Evolutionary conservation across 2,329 filamentous ascomycete genomes (phyloP), one percentile per base, ranked within the genome.

Genomic region (Fusarium buharicum): DNA sequence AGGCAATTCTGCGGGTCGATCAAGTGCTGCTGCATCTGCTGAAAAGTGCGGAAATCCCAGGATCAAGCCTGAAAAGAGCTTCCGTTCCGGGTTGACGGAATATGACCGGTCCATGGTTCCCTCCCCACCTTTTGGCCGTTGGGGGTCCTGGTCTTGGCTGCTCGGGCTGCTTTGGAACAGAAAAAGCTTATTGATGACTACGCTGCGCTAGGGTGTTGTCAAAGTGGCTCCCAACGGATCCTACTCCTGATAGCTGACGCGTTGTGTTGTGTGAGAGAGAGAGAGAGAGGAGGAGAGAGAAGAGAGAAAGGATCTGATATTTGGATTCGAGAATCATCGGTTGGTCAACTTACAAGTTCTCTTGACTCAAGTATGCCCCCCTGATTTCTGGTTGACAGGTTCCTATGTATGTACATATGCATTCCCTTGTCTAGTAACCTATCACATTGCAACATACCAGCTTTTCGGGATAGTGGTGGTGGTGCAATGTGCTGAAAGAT

Each of bases 51-150:
- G 22, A 24, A 30, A 30, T 30, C 28, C 12, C 10, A 31, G 34
- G 24, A 24, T 46, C 17, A 17, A 47, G 30, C 34, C 38, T 40
- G 30, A 28, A 20, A 20, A 16, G 13, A 12, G 12, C 22, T 16
- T 50, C 36, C 33, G 28, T n/a, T n/a, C n/a, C n/a, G n/a, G n/a
- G 43, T 43, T 20, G 49, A 55, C 46, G 48, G 18, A 50, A 60
- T 34, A 31, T 40, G 22, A 8, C n/a, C n/a, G n/a, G n/a, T n/a
- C n/a, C n/a, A n/a, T 24, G 22, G 22, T 24, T 24, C 22, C 22
- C 9, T 18, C 49, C 38, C 58, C 59, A 55, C 45, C 64, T 55
- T 61, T 45, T 43, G 34, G 38, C 46, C 60, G 60, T 60, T 64
- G 30, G 45, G 45, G 50, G 55, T 64, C 61, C 17, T 39, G 50